Evolutionary conservation across 805 yeast species (phyloP).

Genomic region (Ogataea polymorpha): DNA sequence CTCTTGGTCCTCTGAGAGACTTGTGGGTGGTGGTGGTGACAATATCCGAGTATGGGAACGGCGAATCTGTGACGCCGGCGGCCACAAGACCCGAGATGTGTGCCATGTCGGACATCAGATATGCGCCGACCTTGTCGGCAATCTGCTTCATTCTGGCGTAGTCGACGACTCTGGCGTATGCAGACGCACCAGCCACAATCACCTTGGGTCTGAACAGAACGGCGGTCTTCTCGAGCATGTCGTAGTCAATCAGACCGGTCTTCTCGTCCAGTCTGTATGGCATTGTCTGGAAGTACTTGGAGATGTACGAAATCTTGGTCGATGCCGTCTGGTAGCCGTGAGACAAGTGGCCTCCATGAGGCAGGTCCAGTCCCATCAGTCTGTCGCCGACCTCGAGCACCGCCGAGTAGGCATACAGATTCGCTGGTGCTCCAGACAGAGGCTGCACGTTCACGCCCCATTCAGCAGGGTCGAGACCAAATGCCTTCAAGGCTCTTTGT

Average conservation of each 20-base stretch:
- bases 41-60: conserved; percentile 89
- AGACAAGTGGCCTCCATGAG: conserved; percentile 97
- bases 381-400: conserved; percentile 86
- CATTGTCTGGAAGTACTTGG: conserved; percentile 96
- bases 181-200: conserved; percentile 95
- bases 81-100: conserved; percentile 96
- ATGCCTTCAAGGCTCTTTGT: conserved; percentile 84
- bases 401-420: conserved; percentile 88
- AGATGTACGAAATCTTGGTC: conserved; percentile 85
- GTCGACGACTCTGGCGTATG: conserved; percentile 88
- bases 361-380: conserved; percentile 95
- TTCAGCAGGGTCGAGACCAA: conserved; percentile 65
- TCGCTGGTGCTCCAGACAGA: conserved; percentile 95
- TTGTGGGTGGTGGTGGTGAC: conserved; percentile 98
- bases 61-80: conserved; percentile 90
- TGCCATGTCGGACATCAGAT: conserved; percentile 93
- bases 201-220: conserved; percentile 89
- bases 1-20: conserved; percentile 98
- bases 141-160: conserved; percentile 87
- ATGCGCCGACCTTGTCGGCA: conserved; percentile 91
- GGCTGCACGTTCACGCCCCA: conserved; percentile 99
- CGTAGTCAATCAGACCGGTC: conserved; percentile 93
- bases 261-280: conserved; percentile 86
- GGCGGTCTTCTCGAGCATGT: conserved; percentile 78
- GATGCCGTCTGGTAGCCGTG: conserved; percentile 94